These are phyloP conservation scores for Oryza nivara DNA, from an alignment of 176 grass and related monocot genomes.

Conservation along the genomic window DNA sequence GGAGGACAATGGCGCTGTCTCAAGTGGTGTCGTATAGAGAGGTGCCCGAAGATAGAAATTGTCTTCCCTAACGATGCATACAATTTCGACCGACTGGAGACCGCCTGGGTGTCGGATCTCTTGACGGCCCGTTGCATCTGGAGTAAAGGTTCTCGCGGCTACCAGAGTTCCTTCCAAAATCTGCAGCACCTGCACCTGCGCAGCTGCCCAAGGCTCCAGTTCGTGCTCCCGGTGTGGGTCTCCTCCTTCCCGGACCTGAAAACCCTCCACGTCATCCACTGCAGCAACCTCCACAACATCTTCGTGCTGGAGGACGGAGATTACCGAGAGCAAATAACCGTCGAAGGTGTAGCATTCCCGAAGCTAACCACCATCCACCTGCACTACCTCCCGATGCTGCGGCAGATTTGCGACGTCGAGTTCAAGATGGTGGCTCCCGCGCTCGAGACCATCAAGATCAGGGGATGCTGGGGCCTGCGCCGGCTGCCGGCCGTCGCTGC, in stretches of 20 bases:
- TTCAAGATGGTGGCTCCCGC: not conserved
- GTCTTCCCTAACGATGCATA: not conserved
- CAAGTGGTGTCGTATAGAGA: slow-evolving; percentile 1
- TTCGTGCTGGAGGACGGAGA: not conserved
- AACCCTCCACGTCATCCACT: slow-evolving; percentile 40
- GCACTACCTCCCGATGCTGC: slow-evolving; percentile 17
- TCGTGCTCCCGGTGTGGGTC: not conserved
- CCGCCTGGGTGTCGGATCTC: slow-evolving; percentile 13
- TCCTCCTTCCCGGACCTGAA: not conserved
- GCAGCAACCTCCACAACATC: not conserved
- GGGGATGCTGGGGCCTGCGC: slow-evolving; percentile 22
- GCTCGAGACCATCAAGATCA: not conserved
- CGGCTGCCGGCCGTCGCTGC: not conserved
- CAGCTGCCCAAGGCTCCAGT: not conserved
- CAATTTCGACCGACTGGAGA: fast-evolving
- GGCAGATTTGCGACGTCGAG: not conserved
- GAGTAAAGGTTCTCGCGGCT: no score
- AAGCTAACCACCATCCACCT: slow-evolving; percentile 31
- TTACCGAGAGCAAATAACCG: fast-evolving
- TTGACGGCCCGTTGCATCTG: not conserved
- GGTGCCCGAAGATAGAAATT: not conserved
- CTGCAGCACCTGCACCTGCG: not conserved
- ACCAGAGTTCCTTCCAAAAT: no score
- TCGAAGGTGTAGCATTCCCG: not conserved
- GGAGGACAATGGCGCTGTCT: fast-evolving